Evolutionary conservation across 2,329 filamentous ascomycete genomes (phyloP).

Genomic region (Pleomassaria siparia): DNA sequence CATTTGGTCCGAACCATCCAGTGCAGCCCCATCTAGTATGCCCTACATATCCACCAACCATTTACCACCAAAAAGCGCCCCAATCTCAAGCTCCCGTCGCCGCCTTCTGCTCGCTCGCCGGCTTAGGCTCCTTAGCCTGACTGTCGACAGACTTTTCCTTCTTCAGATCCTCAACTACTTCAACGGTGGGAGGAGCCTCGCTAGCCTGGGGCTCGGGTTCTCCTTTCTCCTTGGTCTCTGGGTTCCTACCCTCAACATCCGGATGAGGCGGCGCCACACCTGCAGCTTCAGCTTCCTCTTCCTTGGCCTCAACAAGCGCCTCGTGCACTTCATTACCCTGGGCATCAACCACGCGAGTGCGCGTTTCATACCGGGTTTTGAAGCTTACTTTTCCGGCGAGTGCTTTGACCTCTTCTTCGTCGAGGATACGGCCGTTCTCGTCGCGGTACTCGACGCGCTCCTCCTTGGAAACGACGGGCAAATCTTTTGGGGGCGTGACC

Average conservation of each 20-base stretch:
- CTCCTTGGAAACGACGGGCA: constrained; percentile 58
- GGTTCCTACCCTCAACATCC: constrained; percentile 60
- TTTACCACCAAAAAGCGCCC: background rate
- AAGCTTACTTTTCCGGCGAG: constrained; percentile 94
- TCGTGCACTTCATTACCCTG: constrained; percentile 73
- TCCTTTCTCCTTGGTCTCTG: constrained; percentile 54
- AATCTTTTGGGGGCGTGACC: constrained; percentile 32
- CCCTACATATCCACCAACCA: background rate
- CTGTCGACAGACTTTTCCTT: constrained; percentile 50
- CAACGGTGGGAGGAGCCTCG: constrained; percentile 44
- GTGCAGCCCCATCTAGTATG: background rate
- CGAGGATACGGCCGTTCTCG: constrained; percentile 85
- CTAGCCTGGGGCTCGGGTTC: constrained; percentile 41
- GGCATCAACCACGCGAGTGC: constrained; percentile 79
- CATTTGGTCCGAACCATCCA: background rate
- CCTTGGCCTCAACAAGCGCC: constrained; percentile 42
- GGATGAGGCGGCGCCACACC: constrained; percentile 56
- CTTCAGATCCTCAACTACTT: constrained; percentile 43
- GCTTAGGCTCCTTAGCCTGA: constrained; percentile 37
- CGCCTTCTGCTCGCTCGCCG: constrained; percentile 42
- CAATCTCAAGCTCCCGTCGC: constrained; percentile 25
- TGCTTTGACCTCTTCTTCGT: constrained; percentile 78
- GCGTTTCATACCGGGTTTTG: constrained; percentile 93
- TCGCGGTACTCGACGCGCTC: constrained; percentile 93
- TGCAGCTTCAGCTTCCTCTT: constrained; percentile 23